Percentiles rank a stretch among this genome's conserved stretches.
These are phyloP conservation scores for Diaporthe aspalathi DNA, from an alignment of 2,329 filamentous ascomycete species.

Conservation along the genomic window DNA sequence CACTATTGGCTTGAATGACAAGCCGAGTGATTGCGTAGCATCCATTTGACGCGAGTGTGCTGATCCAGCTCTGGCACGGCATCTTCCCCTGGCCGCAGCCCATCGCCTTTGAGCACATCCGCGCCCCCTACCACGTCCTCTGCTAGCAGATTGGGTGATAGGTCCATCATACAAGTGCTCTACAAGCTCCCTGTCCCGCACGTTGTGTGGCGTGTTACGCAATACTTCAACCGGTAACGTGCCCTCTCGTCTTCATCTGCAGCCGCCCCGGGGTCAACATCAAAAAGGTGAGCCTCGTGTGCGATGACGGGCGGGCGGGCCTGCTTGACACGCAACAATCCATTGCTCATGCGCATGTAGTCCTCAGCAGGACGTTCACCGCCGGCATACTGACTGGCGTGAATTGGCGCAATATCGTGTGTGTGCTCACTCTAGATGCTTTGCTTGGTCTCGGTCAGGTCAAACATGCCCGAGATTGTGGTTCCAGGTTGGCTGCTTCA, in stretches of 20 bases:
- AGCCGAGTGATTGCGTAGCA: slow-evolving; percentile 25
- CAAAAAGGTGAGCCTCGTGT: background rate
- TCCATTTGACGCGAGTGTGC: slow-evolving; percentile 22
- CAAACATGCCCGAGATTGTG: slow-evolving; percentile 15
- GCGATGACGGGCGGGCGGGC: background rate
- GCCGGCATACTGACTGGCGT: background rate
- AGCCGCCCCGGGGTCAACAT: background rate
- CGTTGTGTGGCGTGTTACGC: slow-evolving; percentile 29
- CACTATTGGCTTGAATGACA: slow-evolving; percentile 29
- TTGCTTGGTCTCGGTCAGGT: slow-evolving; percentile 2
- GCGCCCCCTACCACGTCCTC: background rate
- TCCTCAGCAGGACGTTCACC: background rate
- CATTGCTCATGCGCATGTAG: background rate
- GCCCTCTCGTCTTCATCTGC: background rate
- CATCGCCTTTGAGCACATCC: background rate
- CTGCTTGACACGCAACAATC: background rate
- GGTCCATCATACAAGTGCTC: background rate
- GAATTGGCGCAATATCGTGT: background rate
- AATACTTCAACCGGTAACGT: slow-evolving; percentile 10
- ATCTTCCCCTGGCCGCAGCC: slow-evolving; percentile 11
- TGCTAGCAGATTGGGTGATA: background rate
- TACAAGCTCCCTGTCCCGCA: slow-evolving; percentile 12
- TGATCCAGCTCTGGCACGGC: slow-evolving; percentile 14
- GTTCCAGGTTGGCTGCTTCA: background rate
- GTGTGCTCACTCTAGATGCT: background rate